phyloP scores from a whole-genome alignment of 306 rosid species.

The Styphnolobium japonicum region DNA sequence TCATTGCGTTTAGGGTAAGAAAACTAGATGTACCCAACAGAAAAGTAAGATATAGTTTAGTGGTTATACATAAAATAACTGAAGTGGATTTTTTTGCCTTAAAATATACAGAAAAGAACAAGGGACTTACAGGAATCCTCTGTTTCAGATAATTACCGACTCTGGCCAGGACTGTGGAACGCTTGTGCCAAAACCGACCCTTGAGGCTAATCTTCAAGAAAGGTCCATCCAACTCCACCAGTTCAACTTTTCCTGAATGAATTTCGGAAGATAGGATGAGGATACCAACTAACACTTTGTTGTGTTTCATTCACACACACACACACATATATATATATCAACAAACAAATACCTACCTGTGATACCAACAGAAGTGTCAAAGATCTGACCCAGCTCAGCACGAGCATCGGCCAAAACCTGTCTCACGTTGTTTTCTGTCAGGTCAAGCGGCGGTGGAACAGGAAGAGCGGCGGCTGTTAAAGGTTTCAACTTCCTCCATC shows the following conservation, averaged over 20 bases:
- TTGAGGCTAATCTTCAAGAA: slow-evolving; percentile 78
- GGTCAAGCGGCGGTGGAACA: slow-evolving; percentile 60
- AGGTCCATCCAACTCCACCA: slow-evolving; percentile 86
- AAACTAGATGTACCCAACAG: not conserved
- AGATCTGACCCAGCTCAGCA: slow-evolving; percentile 65
- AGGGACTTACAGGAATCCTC: slow-evolving; percentile 79
- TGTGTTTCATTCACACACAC: too few species aligned
- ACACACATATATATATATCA: too few species aligned
- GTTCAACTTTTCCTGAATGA: slow-evolving; percentile 59
- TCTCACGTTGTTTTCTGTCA: slow-evolving; percentile 68
- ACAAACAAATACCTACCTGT: slow-evolving; percentile 47
- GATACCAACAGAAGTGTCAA: slow-evolving; percentile 87
- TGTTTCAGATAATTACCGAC: slow-evolving; percentile 74
- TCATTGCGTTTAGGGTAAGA: not conserved
- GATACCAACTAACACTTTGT: too few species aligned
- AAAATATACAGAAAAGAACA: not conserved
- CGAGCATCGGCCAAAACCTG: slow-evolving; percentile 73
- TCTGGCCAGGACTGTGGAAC: slow-evolving; percentile 72
- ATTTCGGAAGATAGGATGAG: not conserved
- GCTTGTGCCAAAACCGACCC: slow-evolving; percentile 95
- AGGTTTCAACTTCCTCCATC: slow-evolving; percentile 23
- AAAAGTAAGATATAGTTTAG: not conserved
- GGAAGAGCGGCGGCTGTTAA: slow-evolving; percentile 46
- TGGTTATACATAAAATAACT: too few species aligned
- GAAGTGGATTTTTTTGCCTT: not conserved